A percentile compares a stretch with the other conserved stretches of the same genome.
Conservation (phyloP, 345 rosid genomes). For the Lepidium didymum region DNA sequence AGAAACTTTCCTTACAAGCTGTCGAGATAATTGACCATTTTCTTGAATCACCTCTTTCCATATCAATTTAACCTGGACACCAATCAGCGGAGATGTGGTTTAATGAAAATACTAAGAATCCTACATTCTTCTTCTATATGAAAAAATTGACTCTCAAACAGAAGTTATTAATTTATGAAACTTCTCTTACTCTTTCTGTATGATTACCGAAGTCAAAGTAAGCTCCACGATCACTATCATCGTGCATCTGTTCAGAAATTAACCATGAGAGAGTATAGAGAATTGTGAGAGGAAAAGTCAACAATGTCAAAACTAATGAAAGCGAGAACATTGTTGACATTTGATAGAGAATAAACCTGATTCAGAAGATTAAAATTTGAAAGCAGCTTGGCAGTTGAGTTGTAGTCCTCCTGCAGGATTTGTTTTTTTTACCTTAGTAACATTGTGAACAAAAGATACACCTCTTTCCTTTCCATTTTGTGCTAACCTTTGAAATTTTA, state of each 20-base stretch:
- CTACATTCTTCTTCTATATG: no score
- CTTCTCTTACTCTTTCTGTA: conserved; percentile 72
- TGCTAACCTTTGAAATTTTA: conserved; percentile 39
- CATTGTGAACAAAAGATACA: background rate
- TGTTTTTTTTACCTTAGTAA: conserved; percentile 16
- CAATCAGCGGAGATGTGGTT: background rate
- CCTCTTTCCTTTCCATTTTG: background rate
- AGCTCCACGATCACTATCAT: conserved; percentile 67
- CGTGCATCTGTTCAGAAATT: conserved; percentile 61
- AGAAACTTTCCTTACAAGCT: conserved; percentile 67
- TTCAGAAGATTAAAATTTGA: conserved; percentile 71
- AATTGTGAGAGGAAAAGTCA: background rate
- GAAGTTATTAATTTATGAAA: background rate
- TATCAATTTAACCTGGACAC: conserved; percentile 62
- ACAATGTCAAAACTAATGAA: background rate
- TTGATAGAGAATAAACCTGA: conserved; percentile 44
- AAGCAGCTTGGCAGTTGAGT: conserved; percentile 57
- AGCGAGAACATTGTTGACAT: background rate
- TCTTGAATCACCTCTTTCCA: conserved; percentile 60
- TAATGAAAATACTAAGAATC: background rate
- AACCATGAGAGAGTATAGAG: background rate
- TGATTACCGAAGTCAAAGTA: conserved; percentile 93
- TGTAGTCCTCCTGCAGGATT: conserved; percentile 54
- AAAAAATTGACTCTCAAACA: background rate
- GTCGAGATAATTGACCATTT: conserved; percentile 48